Evolutionary conservation across 2,329 filamentous ascomycete genomes (phyloP), one percentile per base, ranked within the genome.

Genomic region (Trichoderma aggressivum): DNA sequence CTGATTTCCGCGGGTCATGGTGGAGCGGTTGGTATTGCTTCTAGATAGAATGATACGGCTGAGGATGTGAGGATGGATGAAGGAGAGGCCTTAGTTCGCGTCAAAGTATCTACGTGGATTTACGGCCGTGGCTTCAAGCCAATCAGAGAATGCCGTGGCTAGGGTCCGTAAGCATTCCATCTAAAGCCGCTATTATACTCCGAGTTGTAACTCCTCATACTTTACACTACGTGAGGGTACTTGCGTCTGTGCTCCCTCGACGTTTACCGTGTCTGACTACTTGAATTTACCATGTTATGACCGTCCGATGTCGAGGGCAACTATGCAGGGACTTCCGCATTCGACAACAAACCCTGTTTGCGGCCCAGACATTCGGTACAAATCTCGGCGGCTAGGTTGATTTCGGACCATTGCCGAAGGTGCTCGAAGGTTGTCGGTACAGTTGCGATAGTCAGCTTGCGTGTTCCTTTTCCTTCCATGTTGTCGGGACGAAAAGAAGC

Each of bases 1-100:
- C 87, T 98, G 95, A 83, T 98, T 98, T 76, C 95, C 95, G 82
- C 95, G 93, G 76, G 95, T 91, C 95, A 98, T 98, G 50, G 16
- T 68, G 65, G 28, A 28, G 26, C 21, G 36, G 11, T 32, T 43
- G 18, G 14, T 24, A 43, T 16, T 58, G 55, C 21, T 32, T 26
- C 55, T 39, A 21, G 3, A 24, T 26, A 16, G 24, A 34, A 28
- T 11, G 8, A 59, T 21, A 32, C n/a, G 32, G 53, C 16, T 43
- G 34, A 58, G 30, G 32, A 67, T 67, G 65, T 43, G 34, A 58
- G 39, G 32, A 67, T 59, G 65, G 39, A 53, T 21, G 7, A 61
- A 61, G 62, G 26, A 28, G 53, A 62, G 34, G 67, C 59, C 21
- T 60, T 30, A 47, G 65, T 43, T 61, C 14, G 65, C 56, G 43